Evolutionary conservation across 768 basidiomycete species (phyloP).

Genomic region (Boletus sp.): DNA sequence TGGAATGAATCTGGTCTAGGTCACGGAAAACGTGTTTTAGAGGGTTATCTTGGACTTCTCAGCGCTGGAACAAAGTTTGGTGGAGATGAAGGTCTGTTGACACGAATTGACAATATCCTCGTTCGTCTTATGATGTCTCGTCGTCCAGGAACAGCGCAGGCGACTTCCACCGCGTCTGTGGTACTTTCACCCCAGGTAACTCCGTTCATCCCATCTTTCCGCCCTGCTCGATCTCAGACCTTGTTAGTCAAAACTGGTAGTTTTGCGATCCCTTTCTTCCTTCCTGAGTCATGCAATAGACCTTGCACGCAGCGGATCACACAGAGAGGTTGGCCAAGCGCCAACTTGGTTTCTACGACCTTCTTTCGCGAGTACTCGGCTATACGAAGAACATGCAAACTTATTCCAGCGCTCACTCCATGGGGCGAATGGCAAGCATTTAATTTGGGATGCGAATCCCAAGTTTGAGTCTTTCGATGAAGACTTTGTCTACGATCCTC

Average conservation of each 20-base stretch:
- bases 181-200: constrained; percentile 61
- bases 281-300: constrained; percentile 57
- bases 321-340: constrained; percentile 7
- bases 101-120: not conserved
- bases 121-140: not conserved
- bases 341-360: constrained; percentile 65
- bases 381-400: constrained; percentile 54
- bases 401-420: constrained; percentile 35
- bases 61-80: constrained; percentile 65
- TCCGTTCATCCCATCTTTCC: not conserved
- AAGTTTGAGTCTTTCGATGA: constrained; percentile 26
- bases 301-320: constrained; percentile 16
- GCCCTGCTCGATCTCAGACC: constrained; percentile 4
- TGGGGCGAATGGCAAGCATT: constrained; percentile 16
- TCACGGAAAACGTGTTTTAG: constrained; percentile 64
- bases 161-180: constrained; percentile 64
- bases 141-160: constrained; percentile 31
- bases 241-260: constrained; percentile 71
- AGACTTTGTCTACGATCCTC: constrained; percentile 31
- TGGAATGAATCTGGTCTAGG: constrained; percentile 57
- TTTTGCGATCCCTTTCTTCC: constrained; percentile 65
- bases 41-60: constrained; percentile 80
- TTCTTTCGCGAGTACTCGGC: constrained; percentile 52
- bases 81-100: constrained; percentile 48
- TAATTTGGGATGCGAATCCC: constrained; percentile 28